Evolutionary conservation across 2,329 filamentous ascomycete genomes (phyloP).

Genomic region (Fusarium sp.): DNA sequence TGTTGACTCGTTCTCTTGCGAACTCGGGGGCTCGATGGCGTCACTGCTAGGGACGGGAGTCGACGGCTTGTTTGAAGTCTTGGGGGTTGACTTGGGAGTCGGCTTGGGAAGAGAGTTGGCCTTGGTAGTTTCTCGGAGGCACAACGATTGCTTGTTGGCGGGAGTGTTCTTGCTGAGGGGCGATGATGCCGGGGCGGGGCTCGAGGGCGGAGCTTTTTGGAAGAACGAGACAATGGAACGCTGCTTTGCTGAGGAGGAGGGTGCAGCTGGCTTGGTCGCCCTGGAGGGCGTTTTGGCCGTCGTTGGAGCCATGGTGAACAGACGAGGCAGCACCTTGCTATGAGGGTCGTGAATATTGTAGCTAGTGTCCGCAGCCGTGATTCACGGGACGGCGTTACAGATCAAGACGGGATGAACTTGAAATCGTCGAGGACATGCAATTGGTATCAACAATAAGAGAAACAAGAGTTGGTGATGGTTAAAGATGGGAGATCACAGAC

Average conservation of each 20-base stretch:
- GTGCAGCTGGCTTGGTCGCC: conserved; percentile 43
- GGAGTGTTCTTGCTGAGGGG: conserved; percentile 49
- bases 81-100: conserved; percentile 50
- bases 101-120: conserved; percentile 57
- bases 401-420: background rate
- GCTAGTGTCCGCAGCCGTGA: conserved; percentile 15
- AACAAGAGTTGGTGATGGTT: conserved; percentile 12
- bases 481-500: conserved; percentile 8
- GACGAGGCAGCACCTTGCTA: background rate
- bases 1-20: conserved; percentile 69
- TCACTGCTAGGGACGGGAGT: conserved; percentile 89
- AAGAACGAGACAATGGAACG: conserved; percentile 60
- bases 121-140: conserved; percentile 56
- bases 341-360: conserved; percentile 3
- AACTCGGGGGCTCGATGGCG: conserved; percentile 73
- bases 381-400: conserved; percentile 18
- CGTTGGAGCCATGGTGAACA: conserved; percentile 47
- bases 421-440: background rate
- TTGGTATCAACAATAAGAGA: conserved; percentile 3
- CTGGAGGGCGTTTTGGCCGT: conserved; percentile 51
- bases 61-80: conserved; percentile 51
- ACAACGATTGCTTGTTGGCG: conserved; percentile 48
- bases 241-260: conserved; percentile 54
- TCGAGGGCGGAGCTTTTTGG: conserved; percentile 54
- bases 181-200: conserved; percentile 49